Evolutionary conservation across 208 protist genomes (phyloP).

Genomic region (Trypanosoma mega): DNA sequence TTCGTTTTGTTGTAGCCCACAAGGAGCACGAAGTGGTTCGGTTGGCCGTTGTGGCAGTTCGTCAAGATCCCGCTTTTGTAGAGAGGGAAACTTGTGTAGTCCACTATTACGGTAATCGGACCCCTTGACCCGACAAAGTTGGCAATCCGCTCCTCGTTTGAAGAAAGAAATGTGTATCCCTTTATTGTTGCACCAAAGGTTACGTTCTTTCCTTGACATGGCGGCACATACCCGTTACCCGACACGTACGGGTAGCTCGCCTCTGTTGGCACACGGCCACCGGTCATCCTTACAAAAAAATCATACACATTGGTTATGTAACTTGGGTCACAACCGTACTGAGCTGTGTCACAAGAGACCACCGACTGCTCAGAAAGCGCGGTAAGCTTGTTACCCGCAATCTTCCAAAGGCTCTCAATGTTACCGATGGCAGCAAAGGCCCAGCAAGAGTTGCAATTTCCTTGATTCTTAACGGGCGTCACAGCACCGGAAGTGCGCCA

Average conservation of each 20-base stretch:
- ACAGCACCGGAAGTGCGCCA: constrained; percentile 89
- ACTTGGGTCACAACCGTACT: constrained; percentile 90
- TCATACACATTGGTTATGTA: constrained; percentile 85
- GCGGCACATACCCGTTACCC: constrained; percentile 29
- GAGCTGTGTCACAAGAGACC: constrained; percentile 89
- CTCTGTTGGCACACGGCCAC: constrained; percentile 75
- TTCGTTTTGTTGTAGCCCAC: constrained; percentile 70
- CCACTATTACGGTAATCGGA: constrained; percentile 89
- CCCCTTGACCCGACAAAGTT: constrained; percentile 60
- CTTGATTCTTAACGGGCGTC: constrained; percentile 94
- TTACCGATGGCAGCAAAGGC: constrained; percentile 94
- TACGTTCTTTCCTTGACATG: neutral
- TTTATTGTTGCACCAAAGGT: constrained; percentile 61
- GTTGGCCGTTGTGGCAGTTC: constrained; percentile 41
- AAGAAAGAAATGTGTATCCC: constrained; percentile 50
- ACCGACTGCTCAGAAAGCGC: constrained; percentile 95
- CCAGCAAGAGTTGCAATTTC: constrained; percentile 96
- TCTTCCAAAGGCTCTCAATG: constrained; percentile 78
- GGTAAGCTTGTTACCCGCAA: constrained; percentile 48
- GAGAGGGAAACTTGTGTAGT: constrained; percentile 71
- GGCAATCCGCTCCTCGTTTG: constrained; percentile 72
- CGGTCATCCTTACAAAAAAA: constrained; percentile 69
- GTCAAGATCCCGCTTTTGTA: constrained; percentile 78
- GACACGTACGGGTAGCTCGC: constrained; percentile 87
- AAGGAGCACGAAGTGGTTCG: constrained; percentile 85